Evolutionary conservation across 2,329 filamentous ascomycete genomes (phyloP).

Genomic region (Penicillium aurantiogriseum): DNA sequence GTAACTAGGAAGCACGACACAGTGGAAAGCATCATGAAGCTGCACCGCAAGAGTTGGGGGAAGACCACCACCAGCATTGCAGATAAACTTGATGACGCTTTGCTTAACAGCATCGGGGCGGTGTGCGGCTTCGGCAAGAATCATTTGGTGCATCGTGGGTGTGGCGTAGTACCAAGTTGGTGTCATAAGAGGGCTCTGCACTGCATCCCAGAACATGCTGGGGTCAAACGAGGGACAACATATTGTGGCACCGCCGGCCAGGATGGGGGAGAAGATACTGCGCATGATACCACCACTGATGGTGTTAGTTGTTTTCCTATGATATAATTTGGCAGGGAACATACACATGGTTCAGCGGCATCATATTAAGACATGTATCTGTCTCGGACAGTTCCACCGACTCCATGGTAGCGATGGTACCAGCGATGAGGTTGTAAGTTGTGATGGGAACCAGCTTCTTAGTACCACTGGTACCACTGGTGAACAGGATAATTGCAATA

Average conservation of each 20-base stretch:
- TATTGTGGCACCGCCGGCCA: slow-evolving; percentile 55
- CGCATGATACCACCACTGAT: slow-evolving; percentile 53
- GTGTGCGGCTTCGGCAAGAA: slow-evolving; percentile 48
- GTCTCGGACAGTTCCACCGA: slow-evolving; percentile 51
- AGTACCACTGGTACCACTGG: slow-evolving; percentile 58
- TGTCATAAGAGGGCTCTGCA: slow-evolving; percentile 41
- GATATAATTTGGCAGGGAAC: slow-evolving; percentile 19
- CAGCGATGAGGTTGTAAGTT: slow-evolving; percentile 51
- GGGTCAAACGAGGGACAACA: slow-evolving; percentile 57
- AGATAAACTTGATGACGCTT: slow-evolving; percentile 53
- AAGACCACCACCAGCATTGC: slow-evolving; percentile 56
- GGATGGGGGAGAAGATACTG: slow-evolving; percentile 56
- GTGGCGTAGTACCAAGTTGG: slow-evolving; percentile 61
- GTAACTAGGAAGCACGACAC: slow-evolving; percentile 56
- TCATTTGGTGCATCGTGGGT: slow-evolving; percentile 57
- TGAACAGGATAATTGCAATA: slow-evolving; percentile 55
- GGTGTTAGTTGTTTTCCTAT: neutral
- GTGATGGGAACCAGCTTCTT: slow-evolving; percentile 59
- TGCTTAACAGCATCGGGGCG: slow-evolving; percentile 44
- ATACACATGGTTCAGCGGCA: slow-evolving; percentile 59
- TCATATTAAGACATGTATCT: slow-evolving; percentile 59
- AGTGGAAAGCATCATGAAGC: slow-evolving; percentile 52
- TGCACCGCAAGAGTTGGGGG: slow-evolving; percentile 52
- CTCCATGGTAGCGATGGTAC: slow-evolving; percentile 54
- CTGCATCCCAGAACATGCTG: slow-evolving; percentile 56